Evolutionary conservation across 2,329 filamentous ascomycete genomes (phyloP).

Genomic region (Cercospora sp.): DNA sequence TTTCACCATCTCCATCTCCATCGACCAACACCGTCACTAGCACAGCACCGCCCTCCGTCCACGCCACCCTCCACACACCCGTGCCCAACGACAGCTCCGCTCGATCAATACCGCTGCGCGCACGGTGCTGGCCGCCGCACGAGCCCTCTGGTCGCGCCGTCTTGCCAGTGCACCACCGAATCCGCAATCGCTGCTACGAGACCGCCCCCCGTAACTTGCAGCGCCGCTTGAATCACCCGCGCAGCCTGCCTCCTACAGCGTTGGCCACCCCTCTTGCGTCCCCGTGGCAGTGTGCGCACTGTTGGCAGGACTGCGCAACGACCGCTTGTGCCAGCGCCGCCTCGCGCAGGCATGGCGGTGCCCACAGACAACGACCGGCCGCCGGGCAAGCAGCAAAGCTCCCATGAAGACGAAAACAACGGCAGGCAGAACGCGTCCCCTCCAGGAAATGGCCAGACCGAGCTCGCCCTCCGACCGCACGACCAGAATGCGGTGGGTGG

Average conservation of each 20-base stretch:
- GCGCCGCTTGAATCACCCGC: not conserved
- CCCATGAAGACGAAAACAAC: constrained; percentile 23
- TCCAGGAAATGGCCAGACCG: constrained; percentile 24
- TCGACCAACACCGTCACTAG: constrained; percentile 1
- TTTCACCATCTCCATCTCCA: constrained; percentile 10
- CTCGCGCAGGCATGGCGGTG: constrained; percentile 35
- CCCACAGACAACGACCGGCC: constrained; percentile 33
- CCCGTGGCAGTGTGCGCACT: constrained; percentile 13
- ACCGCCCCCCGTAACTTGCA: not conserved
- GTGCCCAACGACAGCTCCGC: not conserved
- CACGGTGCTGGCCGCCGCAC: not conserved
- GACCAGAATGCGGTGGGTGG: constrained; percentile 10
- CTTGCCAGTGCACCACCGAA: not conserved
- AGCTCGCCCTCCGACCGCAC: constrained; percentile 23
- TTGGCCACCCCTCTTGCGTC: not conserved
- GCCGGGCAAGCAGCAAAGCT: constrained; percentile 31
- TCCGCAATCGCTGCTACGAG: not conserved
- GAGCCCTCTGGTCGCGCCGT: not conserved
- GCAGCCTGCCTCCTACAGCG: not conserved
- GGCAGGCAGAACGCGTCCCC: constrained; percentile 19
- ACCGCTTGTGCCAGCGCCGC: constrained; percentile 16
- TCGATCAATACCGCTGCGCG: not conserved
- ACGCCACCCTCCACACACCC: constrained; percentile 3
- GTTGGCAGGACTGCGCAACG: constrained; percentile 15
- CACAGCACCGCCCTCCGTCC: not conserved